phyloP scores from a whole-genome alignment of 2,329 filamentous ascomycete species.

The Trichophyton simii region DNA sequence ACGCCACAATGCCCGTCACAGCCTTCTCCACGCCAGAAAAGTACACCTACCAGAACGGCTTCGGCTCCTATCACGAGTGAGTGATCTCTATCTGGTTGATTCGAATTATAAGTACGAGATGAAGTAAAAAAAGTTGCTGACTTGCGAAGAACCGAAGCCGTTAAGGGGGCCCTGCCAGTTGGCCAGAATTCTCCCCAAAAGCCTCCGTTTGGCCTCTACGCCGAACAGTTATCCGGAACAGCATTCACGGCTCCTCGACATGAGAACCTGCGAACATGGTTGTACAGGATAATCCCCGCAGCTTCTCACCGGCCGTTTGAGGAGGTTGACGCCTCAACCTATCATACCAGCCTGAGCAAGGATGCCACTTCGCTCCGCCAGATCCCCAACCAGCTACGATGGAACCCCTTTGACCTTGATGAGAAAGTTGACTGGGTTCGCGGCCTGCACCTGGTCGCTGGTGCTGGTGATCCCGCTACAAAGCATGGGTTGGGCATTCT shows the following conservation, averaged over 20 bases:
- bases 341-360: conserved; percentile 33
- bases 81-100: conserved; percentile 19
- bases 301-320: conserved; percentile 45
- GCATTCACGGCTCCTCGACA: conserved; percentile 58
- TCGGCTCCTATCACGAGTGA: conserved; percentile 65
- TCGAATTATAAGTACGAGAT: neutral
- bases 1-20: conserved; percentile 48
- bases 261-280: conserved; percentile 59
- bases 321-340: conserved; percentile 33
- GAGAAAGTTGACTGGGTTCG: conserved; percentile 57
- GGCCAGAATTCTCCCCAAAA: conserved; percentile 75
- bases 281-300: conserved; percentile 57
- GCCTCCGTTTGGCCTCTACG: conserved; percentile 63
- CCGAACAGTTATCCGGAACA: conserved; percentile 64
- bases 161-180: conserved; percentile 59
- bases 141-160: conserved; percentile 54
- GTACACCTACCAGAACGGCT: conserved; percentile 69
- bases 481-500: conserved; percentile 71
- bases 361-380: conserved; percentile 39
- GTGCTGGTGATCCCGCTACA: conserved; percentile 64
- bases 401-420: conserved; percentile 66
- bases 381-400: conserved; percentile 65
- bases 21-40: conserved; percentile 51
- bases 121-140: neutral
- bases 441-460: conserved; percentile 59